Base-by-base conservation (phyloP, 192 early-diverging fungal genomes). In the Nowakowskiella sp. region DNA sequence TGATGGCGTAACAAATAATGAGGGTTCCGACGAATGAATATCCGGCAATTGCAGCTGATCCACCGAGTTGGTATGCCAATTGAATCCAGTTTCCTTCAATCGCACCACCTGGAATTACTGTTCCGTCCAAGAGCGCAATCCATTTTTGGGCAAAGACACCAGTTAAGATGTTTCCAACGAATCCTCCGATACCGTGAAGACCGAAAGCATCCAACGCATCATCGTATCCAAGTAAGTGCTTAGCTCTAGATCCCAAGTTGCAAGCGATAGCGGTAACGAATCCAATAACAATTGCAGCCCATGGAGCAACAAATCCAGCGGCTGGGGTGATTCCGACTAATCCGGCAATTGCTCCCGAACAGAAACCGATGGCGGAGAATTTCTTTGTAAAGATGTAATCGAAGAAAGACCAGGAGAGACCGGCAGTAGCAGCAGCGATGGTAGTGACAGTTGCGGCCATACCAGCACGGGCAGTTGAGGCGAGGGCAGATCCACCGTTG, bases 321-420 rank as follows among this genome's bases (percentile, higher is more conserved):
- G 74, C 90, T 0, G 95, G 92, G 5, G 95, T 96, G 51, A 96
- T 92, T 24, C 88, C 84, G 4, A 94, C 95, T 28, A 98, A 62
- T 9, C 89, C 95, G 28, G 91, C 77, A 22, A 98, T 81, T 9
- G 86, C 91, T 44, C 94, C 94, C 9, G 90, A 92, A 70, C 94
- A 97, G 67, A 90, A 94, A 19, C 87, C 90, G 44, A 98, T 74
- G 32, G 82, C 87, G 6, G 92, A 94, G 22, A 93, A 76, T 68
- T 90, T 90, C 44, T 69, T 73, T 21, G 83, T 87, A 31, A 33
- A 76, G 55, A 77, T 65, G 62, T 85, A 89, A 64, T 93, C 90
- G 21, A 85, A 62, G 8, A 82, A 43, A 47, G 88, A 77, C 95
- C 95, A 96, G 21, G 86, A 71, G 8, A 96, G 58, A 8, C 83